phyloP scores from a whole-genome alignment of 768 basidiomycete species.

The Rhizopogon roseolus region DNA sequence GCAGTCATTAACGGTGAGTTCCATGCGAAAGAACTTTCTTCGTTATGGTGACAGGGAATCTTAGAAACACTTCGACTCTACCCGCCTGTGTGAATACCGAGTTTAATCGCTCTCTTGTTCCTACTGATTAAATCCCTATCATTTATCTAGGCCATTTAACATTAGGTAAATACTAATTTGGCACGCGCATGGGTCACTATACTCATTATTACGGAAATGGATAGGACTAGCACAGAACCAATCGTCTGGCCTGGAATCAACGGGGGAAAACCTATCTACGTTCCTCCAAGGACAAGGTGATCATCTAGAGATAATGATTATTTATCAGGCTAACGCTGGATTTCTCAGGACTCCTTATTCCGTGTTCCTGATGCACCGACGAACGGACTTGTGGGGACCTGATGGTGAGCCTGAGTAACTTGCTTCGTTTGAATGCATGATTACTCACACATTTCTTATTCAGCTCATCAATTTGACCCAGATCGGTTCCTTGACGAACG shows the following conservation, averaged over 20 bases:
- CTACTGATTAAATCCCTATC: background rate
- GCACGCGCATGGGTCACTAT: too few relatives aligned
- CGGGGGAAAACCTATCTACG: slow-evolving; percentile 23
- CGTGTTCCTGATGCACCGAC: slow-evolving; percentile 54
- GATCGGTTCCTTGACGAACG: slow-evolving; percentile 64
- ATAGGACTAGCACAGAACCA: slow-evolving; percentile 20
- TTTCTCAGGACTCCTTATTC: slow-evolving; percentile 37
- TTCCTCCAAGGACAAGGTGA: slow-evolving; percentile 28
- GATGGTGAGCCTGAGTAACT: slow-evolving; percentile 37
- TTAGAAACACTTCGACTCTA: slow-evolving; percentile 25
- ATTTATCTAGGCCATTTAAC: slow-evolving; percentile 18
- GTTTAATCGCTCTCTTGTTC: background rate
- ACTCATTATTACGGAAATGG: background rate
- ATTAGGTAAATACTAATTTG: slow-evolving; percentile 6
- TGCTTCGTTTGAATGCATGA: background rate
- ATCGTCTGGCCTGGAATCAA: slow-evolving; percentile 18
- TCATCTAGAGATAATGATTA: background rate
- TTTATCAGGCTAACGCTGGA: background rate
- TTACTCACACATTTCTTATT: background rate
- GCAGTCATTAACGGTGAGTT: slow-evolving; percentile 33
- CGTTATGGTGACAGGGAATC: background rate
- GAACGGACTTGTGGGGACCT: slow-evolving; percentile 62
- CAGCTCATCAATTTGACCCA: slow-evolving; percentile 60
- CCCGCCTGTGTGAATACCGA: slow-evolving; percentile 24
- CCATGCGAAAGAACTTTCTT: background rate